Percentiles rank a stretch among this genome's conserved stretches.
phyloP scores from a whole-genome alignment of 2,329 filamentous ascomycete genomes.

The Colletotrichum gloeosporioides region DNA sequence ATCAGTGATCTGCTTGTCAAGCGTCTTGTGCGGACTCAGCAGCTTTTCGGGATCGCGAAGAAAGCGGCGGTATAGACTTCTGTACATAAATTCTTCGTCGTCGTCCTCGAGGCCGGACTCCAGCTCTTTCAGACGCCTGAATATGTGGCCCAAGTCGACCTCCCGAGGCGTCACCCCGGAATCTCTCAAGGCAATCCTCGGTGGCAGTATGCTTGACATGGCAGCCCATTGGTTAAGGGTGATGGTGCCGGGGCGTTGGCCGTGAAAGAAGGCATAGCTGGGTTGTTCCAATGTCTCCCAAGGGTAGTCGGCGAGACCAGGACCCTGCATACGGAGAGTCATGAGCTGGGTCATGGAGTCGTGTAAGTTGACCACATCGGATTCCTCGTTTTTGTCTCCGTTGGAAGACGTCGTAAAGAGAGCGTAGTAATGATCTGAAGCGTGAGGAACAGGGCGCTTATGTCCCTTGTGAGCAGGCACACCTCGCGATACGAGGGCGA shows the following conservation, averaged over 20 bases:
- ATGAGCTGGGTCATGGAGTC: slow-evolving; percentile 64
- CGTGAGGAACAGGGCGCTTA: slow-evolving; percentile 58
- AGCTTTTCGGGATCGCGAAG: slow-evolving; percentile 71
- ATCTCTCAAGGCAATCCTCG: slow-evolving; percentile 62
- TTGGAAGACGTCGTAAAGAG: slow-evolving; percentile 58
- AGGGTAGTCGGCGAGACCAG: slow-evolving; percentile 49
- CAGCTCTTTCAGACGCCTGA: slow-evolving; percentile 64
- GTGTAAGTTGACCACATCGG: slow-evolving; percentile 55
- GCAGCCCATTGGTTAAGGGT: slow-evolving; percentile 74
- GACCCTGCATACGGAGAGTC: slow-evolving; percentile 55
- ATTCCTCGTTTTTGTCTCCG: slow-evolving; percentile 49
- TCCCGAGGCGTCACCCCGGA: slow-evolving; percentile 64
- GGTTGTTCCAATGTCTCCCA: slow-evolving; percentile 80
- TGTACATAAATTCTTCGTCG: slow-evolving; percentile 64
- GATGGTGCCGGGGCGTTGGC: slow-evolving; percentile 70
- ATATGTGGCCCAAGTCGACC: slow-evolving; percentile 61
- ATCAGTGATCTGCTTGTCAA: slow-evolving; percentile 76
- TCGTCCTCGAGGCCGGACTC: slow-evolving; percentile 62
- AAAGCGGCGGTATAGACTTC: slow-evolving; percentile 70
- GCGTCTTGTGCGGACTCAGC: slow-evolving; percentile 63
- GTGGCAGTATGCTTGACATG: slow-evolving; percentile 60
- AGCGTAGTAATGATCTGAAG: slow-evolving; percentile 59
- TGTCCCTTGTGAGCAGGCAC: slow-evolving; percentile 63
- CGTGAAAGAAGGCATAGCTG: slow-evolving; percentile 72
- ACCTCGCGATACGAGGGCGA: slow-evolving; percentile 63